Conservation (phyloP, 441 rosid genomes). For the Aleurites moluccanus region DNA sequence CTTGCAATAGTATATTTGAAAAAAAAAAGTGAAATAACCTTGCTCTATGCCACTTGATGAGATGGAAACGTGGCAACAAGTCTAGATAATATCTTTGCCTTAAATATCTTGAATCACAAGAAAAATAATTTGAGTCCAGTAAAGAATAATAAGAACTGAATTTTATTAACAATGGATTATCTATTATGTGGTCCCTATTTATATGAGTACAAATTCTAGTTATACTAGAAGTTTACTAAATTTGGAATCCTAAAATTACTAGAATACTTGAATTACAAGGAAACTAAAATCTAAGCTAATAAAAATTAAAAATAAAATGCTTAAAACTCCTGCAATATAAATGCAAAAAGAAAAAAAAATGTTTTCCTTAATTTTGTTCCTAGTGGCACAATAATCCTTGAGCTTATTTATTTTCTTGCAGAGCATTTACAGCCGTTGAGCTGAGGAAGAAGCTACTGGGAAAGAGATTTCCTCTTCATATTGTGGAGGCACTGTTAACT, state of each 20-base stretch:
- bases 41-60: background rate
- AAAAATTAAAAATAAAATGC: too few relatives aligned
- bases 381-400: background rate
- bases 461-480: slow-evolving; percentile 51
- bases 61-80: background rate
- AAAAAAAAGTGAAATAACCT: background rate
- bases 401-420: slow-evolving; percentile 28
- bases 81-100: background rate
- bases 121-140: background rate
- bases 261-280: background rate
- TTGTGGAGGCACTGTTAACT: slow-evolving; percentile 49
- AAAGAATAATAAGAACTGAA: background rate
- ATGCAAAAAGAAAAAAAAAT: too few relatives aligned
- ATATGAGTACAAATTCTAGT: background rate
- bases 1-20: background rate
- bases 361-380: background rate
- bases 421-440: slow-evolving; percentile 68
- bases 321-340: too few relatives aligned
- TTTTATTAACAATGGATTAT: background rate
- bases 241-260: background rate
- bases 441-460: slow-evolving; percentile 68
- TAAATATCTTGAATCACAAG: background rate
- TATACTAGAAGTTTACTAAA: background rate
- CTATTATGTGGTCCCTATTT: background rate
- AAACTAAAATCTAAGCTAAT: background rate